Conservation (phyloP, 2,329 filamentous ascomycete genomes). For the Xylaria sp. region DNA sequence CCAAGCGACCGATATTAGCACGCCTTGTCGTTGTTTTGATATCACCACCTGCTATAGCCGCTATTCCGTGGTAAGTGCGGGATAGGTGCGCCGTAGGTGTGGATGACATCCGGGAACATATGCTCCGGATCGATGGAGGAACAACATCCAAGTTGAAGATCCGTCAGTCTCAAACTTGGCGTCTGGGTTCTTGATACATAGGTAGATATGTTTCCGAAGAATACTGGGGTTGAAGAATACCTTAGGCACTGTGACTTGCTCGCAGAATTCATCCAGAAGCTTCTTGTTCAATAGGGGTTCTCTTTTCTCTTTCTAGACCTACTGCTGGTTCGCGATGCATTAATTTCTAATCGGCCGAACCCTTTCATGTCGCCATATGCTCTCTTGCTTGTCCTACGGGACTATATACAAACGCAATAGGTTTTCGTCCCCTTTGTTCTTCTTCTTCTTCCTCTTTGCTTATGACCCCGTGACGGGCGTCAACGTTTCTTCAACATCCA, state of each 20-base stretch:
- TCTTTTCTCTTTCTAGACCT: constrained; percentile 1
- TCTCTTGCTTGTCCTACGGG: constrained; percentile 2
- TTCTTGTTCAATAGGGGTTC: constrained; percentile 4
- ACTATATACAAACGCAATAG: constrained; percentile 17
- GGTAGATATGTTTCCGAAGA: too few species aligned
- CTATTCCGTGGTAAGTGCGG: too few species aligned
- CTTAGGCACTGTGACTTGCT: background rate
- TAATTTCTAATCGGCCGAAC: constrained; percentile 14
- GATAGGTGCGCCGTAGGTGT: too few species aligned
- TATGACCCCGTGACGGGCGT: constrained; percentile 1
- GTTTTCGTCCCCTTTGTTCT: background rate
- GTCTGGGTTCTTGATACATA: too few species aligned
- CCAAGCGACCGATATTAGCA: too few species aligned
- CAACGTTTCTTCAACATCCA: constrained; percentile 8
- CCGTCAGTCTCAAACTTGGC: background rate
- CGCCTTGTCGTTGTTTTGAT: too few species aligned
- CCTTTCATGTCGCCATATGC: constrained; percentile 3
- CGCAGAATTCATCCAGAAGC: too few species aligned
- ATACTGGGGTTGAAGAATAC: background rate
- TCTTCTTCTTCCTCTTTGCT: constrained; percentile 1
- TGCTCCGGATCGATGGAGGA: background rate
- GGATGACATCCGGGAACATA: background rate
- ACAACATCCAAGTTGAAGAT: background rate
- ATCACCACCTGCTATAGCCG: too few species aligned
- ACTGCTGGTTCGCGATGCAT: constrained; percentile 13